A percentile compares a stretch with the other conserved stretches of the same genome.
Conservation (phyloP, 139 green algal genomes). For the Dunaliella sp. region DNA sequence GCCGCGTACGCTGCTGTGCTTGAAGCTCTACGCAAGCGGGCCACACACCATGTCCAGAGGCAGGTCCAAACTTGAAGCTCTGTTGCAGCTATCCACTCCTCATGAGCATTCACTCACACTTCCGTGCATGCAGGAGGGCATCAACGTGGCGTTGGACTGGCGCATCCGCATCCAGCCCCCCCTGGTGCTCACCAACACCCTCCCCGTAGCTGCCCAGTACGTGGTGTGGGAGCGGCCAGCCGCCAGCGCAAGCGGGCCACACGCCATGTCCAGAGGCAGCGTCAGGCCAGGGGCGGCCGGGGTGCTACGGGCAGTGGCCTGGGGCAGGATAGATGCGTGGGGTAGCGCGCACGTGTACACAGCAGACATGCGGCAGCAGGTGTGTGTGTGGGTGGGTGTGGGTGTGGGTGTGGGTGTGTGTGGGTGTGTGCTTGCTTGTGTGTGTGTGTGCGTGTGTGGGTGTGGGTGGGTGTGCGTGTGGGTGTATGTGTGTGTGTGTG, state of each 20-base stretch:
- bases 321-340: slow-evolving; percentile 43
- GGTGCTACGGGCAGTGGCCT: slow-evolving; percentile 43
- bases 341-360: slow-evolving; percentile 42
- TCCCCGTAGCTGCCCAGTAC: slow-evolving; percentile 59
- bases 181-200: slow-evolving; percentile 72
- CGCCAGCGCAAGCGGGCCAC: background rate
- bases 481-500: no score
- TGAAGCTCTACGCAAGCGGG: no score
- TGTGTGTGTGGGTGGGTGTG: slow-evolving; percentile 5
- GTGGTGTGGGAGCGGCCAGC: slow-evolving; percentile 62
- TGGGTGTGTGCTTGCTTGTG: background rate
- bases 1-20: no score
- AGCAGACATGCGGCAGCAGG: slow-evolving; percentile 64
- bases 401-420: background rate
- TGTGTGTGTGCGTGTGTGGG: background rate
- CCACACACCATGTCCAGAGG: no score
- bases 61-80: no score
- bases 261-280: background rate
- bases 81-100: no score
- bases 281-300: background rate
- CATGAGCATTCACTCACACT: no score
- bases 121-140: slow-evolving; percentile 9
- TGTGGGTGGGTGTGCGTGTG: no score
- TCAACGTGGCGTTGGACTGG: slow-evolving; percentile 65
- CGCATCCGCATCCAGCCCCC: slow-evolving; percentile 62